phyloP scores from a whole-genome alignment of 768 basidiomycete genomes.

The Trametes elegans region DNA sequence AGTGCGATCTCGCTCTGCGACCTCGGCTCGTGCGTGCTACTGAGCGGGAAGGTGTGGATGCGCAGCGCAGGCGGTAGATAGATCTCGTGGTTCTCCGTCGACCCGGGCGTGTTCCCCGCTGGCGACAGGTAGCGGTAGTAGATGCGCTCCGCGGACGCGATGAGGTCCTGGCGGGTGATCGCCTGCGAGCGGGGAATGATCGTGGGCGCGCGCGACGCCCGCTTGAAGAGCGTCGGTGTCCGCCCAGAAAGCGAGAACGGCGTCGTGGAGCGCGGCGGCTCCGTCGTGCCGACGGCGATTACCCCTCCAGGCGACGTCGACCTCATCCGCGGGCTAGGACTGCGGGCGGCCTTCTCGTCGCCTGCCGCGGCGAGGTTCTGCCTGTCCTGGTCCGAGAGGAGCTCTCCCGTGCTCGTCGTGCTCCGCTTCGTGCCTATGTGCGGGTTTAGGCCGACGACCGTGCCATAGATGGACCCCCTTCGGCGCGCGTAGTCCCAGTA shows the following conservation, averaged over 20 bases:
- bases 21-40: slow-evolving; percentile 68
- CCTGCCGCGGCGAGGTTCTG: slow-evolving; percentile 55
- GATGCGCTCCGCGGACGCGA: slow-evolving; percentile 94
- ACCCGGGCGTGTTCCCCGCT: slow-evolving; percentile 69
- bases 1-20: slow-evolving; percentile 64
- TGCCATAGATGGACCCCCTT: slow-evolving; percentile 90
- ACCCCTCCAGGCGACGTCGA: slow-evolving; percentile 44
- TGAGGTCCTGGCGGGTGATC: slow-evolving; percentile 85
- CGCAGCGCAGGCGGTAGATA: slow-evolving; percentile 94
- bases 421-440: slow-evolving; percentile 68
- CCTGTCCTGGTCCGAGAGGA: slow-evolving; percentile 70
- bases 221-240: slow-evolving; percentile 76
- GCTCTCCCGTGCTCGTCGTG: slow-evolving; percentile 76
- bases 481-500: slow-evolving; percentile 94
- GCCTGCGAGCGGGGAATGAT: slow-evolving; percentile 90
- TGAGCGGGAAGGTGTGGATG: slow-evolving; percentile 87
- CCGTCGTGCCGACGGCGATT: slow-evolving; percentile 39
- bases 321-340: slow-evolving; percentile 56
- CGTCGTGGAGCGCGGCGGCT: slow-evolving; percentile 65
- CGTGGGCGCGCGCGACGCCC: slow-evolving; percentile 88
- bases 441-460: slow-evolving; percentile 75
- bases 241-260: slow-evolving; percentile 76
- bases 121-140: slow-evolving; percentile 92
- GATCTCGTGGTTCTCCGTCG: slow-evolving; percentile 93
- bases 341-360: slow-evolving; percentile 49